These are phyloP conservation scores for Cruciata laevipes DNA, from an alignment of 257 asterid species.

Conservation along the genomic window DNA sequence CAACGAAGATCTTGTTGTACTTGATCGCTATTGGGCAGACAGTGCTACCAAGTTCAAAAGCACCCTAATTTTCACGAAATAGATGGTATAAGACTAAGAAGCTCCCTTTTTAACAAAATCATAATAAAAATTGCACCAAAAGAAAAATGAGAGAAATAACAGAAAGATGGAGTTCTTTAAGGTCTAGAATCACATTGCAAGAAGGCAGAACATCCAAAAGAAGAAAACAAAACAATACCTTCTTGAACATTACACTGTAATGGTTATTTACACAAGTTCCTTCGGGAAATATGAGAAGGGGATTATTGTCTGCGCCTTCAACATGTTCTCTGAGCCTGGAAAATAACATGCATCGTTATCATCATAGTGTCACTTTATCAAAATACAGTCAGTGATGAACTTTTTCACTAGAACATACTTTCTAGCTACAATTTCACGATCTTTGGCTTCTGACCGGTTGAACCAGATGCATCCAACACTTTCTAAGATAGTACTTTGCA, in stretches of 20 bases:
- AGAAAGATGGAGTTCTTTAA: background rate
- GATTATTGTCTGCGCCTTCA: slow-evolving; percentile 83
- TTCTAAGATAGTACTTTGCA: slow-evolving; percentile 95
- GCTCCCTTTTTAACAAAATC: background rate
- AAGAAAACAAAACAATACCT: slow-evolving; percentile 35
- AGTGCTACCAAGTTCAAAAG: slow-evolving; percentile 92
- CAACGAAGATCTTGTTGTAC: slow-evolving; percentile 94
- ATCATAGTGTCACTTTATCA: slow-evolving; percentile 6
- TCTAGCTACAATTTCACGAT: slow-evolving; percentile 87
- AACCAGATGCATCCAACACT: slow-evolving; percentile 99
- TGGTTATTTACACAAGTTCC: slow-evolving; percentile 98
- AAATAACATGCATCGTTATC: slow-evolving; percentile 11
- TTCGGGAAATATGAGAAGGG: slow-evolving; percentile 97
- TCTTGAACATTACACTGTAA: slow-evolving; percentile 97
- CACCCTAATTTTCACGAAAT: slow-evolving; percentile 54
- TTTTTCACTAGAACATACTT: slow-evolving; percentile 46
- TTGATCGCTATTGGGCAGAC: slow-evolving; percentile 97
- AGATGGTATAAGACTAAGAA: slow-evolving; percentile 10
- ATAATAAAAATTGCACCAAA: background rate
- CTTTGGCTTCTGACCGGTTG: slow-evolving; percentile 93
- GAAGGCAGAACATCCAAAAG: background rate
- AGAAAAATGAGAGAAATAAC: background rate
- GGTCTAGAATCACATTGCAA: background rate
- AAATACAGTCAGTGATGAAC: background rate
- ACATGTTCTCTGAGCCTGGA: slow-evolving; percentile 90